These are phyloP conservation scores for Calonectria pseudoreteaudii DNA, from an alignment of 2,329 filamentous ascomycete species.

Conservation along the genomic window DNA sequence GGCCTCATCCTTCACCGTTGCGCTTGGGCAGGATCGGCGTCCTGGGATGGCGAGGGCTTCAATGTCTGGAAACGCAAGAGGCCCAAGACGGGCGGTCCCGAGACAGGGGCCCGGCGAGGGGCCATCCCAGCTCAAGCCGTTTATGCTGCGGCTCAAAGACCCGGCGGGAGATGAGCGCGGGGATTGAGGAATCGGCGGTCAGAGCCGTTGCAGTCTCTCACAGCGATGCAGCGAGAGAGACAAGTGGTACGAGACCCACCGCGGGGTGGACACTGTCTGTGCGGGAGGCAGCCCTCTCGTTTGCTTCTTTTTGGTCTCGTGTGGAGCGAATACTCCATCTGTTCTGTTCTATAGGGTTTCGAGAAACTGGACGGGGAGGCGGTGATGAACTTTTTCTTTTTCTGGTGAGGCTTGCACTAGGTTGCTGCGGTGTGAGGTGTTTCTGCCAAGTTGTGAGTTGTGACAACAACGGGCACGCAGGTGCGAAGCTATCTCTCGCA, in stretches of 20 bases:
- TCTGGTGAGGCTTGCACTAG: not conserved
- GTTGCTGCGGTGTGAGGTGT: conserved; percentile 1
- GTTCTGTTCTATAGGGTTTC: not conserved
- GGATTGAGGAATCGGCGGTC: not conserved
- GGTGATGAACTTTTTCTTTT: not conserved
- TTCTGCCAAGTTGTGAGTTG: not conserved
- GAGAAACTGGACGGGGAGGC: not conserved
- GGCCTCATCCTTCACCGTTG: conserved; percentile 5
- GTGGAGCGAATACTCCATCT: not conserved
- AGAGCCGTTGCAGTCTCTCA: not conserved
- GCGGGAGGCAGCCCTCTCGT: not conserved
- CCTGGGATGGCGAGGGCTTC: conserved; percentile 15
- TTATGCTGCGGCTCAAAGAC: conserved; percentile 21
- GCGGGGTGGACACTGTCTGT: not conserved
- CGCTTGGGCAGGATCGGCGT: conserved; percentile 12
- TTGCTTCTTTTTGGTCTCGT: not conserved
- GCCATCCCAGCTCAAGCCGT: conserved; percentile 23
- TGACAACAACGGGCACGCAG: not conserved
- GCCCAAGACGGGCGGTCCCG: not conserved
- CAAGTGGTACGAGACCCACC: conserved; percentile 15
- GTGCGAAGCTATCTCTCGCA: not conserved
- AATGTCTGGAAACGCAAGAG: conserved; percentile 12
- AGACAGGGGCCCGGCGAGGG: conserved; percentile 14
- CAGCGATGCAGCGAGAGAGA: not conserved
- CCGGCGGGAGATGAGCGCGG: not conserved